Base-by-base conservation (phyloP, 257 asterid genomes). In the Avicennia marina region DNA sequence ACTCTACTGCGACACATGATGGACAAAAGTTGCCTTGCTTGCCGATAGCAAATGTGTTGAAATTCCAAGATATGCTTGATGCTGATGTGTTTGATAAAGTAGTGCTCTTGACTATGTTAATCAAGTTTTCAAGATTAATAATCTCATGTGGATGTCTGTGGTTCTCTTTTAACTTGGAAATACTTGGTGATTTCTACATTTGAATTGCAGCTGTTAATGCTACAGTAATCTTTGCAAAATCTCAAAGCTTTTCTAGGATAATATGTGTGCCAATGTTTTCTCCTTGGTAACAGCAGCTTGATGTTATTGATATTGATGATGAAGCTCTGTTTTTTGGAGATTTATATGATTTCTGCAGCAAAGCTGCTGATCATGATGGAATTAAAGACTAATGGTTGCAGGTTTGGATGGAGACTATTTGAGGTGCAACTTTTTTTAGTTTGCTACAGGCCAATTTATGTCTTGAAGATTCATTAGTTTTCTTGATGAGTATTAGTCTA, bases 301-400 rank as follows among this genome's bases (percentile, higher is more conserved):
- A 89, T 26, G 97, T 93, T 67, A 89, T 93, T 63, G 96, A 97
- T 49, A 86, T 93, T 47, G 99, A 93, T n/a, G n/a, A n/a, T 33
- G 97, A 89, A 75, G 97, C 97, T 42, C 96, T 84, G 64, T 93
- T 93, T 66, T 93, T 93, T 22, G 84, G 65, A n/a, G 97, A 89
- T 77, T 83, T 89, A 39, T 86, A 82, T 34, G 91, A 83, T 59
- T 93, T 93, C 74, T 93, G 97, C 84, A 44, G 77, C 69, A 58
- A 76, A 73, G 97, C 95, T 52, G 99, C 99, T 12, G 97, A 93
- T 60, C 87, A 27, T 19, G 96, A 89, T 68, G 96, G 96, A n/a
- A n/a, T n/a, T n/a, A 63, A 89, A 93, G 69, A 84, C 90, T 93
- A 36, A 78, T 93, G 53, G 82, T 93, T 70, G 94, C 97, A 49